Percentiles rank a stretch among this genome's conserved stretches.
These are phyloP conservation scores for Fusarium sp. DNA, from an alignment of 2,329 filamentous ascomycete genomes.

Conservation along the genomic window DNA sequence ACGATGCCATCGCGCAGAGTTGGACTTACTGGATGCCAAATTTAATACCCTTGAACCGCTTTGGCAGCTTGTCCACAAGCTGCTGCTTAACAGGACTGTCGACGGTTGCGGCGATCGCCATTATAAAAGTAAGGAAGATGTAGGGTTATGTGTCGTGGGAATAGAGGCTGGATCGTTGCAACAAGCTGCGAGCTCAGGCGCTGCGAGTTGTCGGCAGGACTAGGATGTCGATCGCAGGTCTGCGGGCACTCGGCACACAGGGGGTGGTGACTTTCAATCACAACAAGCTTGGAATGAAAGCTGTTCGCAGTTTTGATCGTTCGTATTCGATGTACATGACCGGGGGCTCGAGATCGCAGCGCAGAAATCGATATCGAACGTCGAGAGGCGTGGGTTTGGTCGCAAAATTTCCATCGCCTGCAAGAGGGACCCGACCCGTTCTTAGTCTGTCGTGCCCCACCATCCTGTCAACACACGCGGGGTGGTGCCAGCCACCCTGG, in stretches of 20 bases:
- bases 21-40: constrained; percentile 85
- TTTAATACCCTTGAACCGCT: constrained; percentile 91
- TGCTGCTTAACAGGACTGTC: constrained; percentile 77
- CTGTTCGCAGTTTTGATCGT: constrained; percentile 3
- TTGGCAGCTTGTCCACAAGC: constrained; percentile 87
- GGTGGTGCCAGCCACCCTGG: constrained; percentile 24
- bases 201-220: neutral
- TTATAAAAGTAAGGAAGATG: neutral
- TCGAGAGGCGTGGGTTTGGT: constrained; percentile 18
- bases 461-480: constrained; percentile 37
- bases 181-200: neutral
- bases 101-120: constrained; percentile 33
- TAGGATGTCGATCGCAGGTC: neutral
- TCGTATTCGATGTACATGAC: constrained; percentile 36
- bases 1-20: neutral
- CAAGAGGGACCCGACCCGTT: constrained; percentile 27
- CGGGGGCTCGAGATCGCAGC: constrained; percentile 16
- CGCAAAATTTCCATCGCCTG: constrained; percentile 40
- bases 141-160: neutral
- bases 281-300: constrained; percentile 18
- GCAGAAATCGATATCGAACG: neutral
- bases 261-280: constrained; percentile 15
- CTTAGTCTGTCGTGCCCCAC: constrained; percentile 43
- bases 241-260: neutral
- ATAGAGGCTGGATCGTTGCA: neutral